Evolutionary conservation across 2,329 filamentous ascomycete genomes (phyloP), one percentile per base, ranked within the genome.

Genomic region (Pseudogymnoascus sp.): DNA sequence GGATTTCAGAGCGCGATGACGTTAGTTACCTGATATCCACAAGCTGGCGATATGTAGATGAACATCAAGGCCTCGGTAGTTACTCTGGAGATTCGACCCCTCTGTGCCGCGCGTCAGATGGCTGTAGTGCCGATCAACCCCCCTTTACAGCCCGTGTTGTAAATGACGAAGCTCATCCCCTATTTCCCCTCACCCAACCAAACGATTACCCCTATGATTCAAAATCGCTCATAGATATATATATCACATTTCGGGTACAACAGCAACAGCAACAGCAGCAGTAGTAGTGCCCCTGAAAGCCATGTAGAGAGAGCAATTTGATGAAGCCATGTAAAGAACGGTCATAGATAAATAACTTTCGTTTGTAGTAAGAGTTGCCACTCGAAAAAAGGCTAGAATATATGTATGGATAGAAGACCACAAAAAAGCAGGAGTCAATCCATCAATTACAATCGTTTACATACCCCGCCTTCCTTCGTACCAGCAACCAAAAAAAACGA

Each of bases 391-490:
- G 51, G 51, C 26, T 34, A 57, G 51, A 34, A 57, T 54, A 54
- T 29, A 54, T 54, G 34, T 16, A 54, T 54, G 51, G 10, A 14
- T 29, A 34, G 51, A 12, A 8, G 51, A 34, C 26, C 1, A n/a
- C 4, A 23, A 34, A 31, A 18, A 57, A 26, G 18, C 23, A 12
- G 14, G 14, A 18, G 51, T 57, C 26, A 57, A 57, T 57, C 29
- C 51, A 57, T 57, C 51, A 57, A 57, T 34, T 57, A 57, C 29
- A 57, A 57, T 57, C 51, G 51, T 34, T 34, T 57, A 57, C 51
- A 57, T 34, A 34, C 4, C 51, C 47, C 14, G 26, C 21, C 40
- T 21, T n/a, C 39, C 39, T 16, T 29, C 51, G n/a, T 57, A 18
- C 5, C n/a, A 57, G 29, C 51, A 57, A 57, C 51, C n/a, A 40